phyloP scores from a whole-genome alignment of 2,329 filamentous ascomycete genomes.

The Penicillium sp. region DNA sequence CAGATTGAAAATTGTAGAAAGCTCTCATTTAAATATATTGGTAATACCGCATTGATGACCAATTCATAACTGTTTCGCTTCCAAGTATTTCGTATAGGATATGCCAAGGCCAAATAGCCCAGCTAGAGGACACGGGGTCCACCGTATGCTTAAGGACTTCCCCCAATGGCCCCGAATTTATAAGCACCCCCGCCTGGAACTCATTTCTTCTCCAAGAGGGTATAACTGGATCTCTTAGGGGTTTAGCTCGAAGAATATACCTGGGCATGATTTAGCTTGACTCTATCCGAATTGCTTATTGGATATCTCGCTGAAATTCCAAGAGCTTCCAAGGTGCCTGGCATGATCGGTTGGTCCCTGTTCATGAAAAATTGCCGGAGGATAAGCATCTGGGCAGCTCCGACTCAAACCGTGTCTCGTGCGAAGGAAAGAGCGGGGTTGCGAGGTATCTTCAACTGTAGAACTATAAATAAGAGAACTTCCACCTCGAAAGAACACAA shows the following conservation, averaged over 20 bases:
- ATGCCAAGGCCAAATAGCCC: too few species aligned
- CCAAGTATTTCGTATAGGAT: too few species aligned
- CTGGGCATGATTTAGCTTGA: neutral
- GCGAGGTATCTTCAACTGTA: constrained; percentile 4
- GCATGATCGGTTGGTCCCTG: neutral
- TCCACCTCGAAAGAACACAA: neutral
- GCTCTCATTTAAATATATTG: too few species aligned
- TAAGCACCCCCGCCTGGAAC: too few species aligned
- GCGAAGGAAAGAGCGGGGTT: constrained; percentile 21
- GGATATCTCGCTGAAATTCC: neutral
- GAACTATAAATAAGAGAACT: constrained; percentile 13
- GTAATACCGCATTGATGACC: too few species aligned
- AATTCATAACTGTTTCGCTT: too few species aligned
- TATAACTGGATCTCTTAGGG: neutral
- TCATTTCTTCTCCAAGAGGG: too few species aligned
- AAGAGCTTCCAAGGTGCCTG: neutral
- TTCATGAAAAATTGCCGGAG: neutral
- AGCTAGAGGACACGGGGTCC: neutral
- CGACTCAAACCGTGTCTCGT: constrained; percentile 11
- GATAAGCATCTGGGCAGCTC: neutral
- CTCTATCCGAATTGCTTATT: neutral
- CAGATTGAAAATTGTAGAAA: too few species aligned
- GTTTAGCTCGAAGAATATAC: neutral
- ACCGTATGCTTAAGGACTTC: neutral
- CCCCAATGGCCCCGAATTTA: neutral